Evolutionary conservation across 2,329 filamentous ascomycete species (phyloP).

Genomic region (Neurospora sp.): DNA sequence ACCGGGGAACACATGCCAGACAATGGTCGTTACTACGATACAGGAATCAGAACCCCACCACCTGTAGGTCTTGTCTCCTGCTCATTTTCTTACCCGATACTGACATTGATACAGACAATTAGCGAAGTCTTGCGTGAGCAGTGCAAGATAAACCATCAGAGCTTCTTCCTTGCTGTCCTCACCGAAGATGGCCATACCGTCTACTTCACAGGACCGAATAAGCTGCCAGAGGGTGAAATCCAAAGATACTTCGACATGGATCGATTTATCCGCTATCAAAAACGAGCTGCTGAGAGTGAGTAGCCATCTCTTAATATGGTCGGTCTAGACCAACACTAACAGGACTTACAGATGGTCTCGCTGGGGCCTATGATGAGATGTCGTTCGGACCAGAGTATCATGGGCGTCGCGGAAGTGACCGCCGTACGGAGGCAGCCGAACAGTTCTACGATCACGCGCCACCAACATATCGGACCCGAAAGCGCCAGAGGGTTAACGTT

Average conservation of each 20-base stretch:
- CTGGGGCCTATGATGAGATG: neutral
- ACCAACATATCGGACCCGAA: slow-evolving; percentile 24
- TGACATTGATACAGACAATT: slow-evolving; percentile 27
- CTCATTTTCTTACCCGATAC: neutral
- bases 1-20: slow-evolving; percentile 8
- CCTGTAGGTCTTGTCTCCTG: slow-evolving; percentile 11
- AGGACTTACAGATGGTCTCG: neutral
- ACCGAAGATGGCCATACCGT: slow-evolving; percentile 36
- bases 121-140: slow-evolving; percentile 40
- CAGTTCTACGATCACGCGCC: slow-evolving; percentile 21
- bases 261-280: slow-evolving; percentile 27
- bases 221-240: slow-evolving; percentile 29
- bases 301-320: neutral
- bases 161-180: slow-evolving; percentile 43
- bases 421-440: slow-evolving; percentile 16
- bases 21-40: slow-evolving; percentile 12
- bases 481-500: slow-evolving; percentile 22
- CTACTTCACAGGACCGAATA: slow-evolving; percentile 36
- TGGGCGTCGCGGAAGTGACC: slow-evolving; percentile 19
- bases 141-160: slow-evolving; percentile 40
- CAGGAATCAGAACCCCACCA: slow-evolving; percentile 14
- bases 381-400: slow-evolving; percentile 15
- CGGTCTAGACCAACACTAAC: slow-evolving; percentile 23
- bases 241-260: slow-evolving; percentile 37
- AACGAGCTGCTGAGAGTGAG: slow-evolving; percentile 31